These are phyloP conservation scores for Pyrus pyrifolia DNA, from an alignment of 306 rosid genomes.

Conservation along the genomic window DNA sequence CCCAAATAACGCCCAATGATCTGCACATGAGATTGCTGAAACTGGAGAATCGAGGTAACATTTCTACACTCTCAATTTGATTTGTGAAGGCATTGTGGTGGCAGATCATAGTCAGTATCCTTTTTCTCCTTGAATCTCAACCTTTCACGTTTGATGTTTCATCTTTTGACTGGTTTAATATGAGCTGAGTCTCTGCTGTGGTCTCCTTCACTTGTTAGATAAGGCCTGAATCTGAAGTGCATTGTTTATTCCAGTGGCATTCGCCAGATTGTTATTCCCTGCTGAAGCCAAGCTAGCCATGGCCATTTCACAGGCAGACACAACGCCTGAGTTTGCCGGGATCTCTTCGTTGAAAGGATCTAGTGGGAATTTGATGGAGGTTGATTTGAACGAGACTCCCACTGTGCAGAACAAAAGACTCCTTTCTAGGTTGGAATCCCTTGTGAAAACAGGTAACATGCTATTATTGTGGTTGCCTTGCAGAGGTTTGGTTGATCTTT, in stretches of 20 bases:
- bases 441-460: constrained; percentile 39
- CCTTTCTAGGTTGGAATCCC: constrained; percentile 34
- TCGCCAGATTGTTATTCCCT: constrained; percentile 43
- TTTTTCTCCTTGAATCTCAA: neutral
- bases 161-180: neutral
- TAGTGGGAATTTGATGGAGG: constrained; percentile 37
- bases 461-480: neutral
- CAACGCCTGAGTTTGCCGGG: constrained; percentile 27
- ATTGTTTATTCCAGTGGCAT: constrained; percentile 31
- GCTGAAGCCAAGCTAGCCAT: constrained; percentile 40
- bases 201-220: neutral
- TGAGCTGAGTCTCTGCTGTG: neutral
- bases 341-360: constrained; percentile 19
- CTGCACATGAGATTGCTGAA: constrained; percentile 33
- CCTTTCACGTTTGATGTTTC: neutral
- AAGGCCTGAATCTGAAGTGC: neutral
- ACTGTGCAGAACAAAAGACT: constrained; percentile 34
- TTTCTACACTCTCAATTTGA: neutral
- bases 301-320: constrained; percentile 35
- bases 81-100: neutral
- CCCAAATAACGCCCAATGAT: constrained; percentile 32
- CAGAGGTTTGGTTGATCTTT: neutral
- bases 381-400: constrained; percentile 46
- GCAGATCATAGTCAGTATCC: neutral
- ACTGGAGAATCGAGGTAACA: constrained; percentile 46